These are phyloP conservation scores for Cryphonectria nitschkei DNA, from an alignment of 2,329 filamentous ascomycete genomes.

Conservation along the genomic window DNA sequence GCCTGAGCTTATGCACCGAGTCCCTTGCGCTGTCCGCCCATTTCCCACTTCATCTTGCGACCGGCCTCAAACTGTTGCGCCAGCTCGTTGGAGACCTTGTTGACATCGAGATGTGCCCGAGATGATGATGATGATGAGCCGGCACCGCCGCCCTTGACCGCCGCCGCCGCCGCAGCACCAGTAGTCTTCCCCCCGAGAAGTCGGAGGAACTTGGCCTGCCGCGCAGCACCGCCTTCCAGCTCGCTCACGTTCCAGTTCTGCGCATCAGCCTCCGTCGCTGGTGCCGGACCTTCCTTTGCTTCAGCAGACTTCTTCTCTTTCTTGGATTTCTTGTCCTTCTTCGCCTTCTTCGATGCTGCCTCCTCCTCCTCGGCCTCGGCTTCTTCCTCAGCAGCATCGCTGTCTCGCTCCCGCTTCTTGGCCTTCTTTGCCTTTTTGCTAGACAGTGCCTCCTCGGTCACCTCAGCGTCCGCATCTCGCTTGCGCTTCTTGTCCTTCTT, in stretches of 20 bases:
- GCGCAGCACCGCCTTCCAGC: constrained; percentile 53
- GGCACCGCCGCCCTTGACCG: constrained; percentile 19
- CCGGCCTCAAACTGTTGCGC: constrained; percentile 61
- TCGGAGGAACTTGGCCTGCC: constrained; percentile 61
- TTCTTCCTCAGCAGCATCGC: constrained; percentile 33
- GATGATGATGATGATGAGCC: constrained; percentile 12
- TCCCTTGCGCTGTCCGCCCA: constrained; percentile 52
- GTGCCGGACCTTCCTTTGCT: too few species aligned
- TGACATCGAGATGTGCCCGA: constrained; percentile 40
- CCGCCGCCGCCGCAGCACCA: constrained; percentile 33
- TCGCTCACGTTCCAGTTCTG: constrained; percentile 58
- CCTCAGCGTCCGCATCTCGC: constrained; percentile 35
- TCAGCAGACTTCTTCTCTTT: constrained; percentile 27
- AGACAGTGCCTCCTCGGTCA: constrained; percentile 33
- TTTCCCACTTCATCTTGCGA: constrained; percentile 59
- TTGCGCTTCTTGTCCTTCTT: constrained; percentile 33
- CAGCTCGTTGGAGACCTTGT: constrained; percentile 54
- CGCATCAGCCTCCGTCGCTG: constrained; percentile 29
- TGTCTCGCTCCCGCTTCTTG: constrained; percentile 33
- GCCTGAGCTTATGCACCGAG: constrained; percentile 50
- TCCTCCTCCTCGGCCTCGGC: constrained; percentile 34
- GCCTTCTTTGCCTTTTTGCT: constrained; percentile 48
- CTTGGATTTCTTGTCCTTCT: constrained; percentile 39
- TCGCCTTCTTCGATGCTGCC: constrained; percentile 44
- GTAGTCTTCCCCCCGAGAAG: constrained; percentile 58